A percentile compares a stretch with the other conserved stretches of the same genome.
Evolutionary conservation across 1,284 basidiomycete genomes (phyloP).

Genomic region (Ustilago cynodontis): DNA sequence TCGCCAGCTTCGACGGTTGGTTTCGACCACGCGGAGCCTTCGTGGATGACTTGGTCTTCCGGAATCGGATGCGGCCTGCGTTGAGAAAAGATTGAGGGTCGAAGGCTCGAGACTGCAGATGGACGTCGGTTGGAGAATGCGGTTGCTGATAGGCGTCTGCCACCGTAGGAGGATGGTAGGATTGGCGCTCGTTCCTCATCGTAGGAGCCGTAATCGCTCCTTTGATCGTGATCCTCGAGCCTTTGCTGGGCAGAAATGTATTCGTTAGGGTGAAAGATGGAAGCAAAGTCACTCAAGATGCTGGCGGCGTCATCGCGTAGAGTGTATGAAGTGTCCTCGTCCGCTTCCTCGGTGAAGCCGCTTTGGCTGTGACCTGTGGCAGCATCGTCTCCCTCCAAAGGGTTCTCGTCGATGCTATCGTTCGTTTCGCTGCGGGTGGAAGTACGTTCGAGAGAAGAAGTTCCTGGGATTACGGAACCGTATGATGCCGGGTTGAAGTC

Average conservation of each 20-base stretch:
- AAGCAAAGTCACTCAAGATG: constrained; percentile 47
- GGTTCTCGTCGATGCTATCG: constrained; percentile 28
- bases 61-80: constrained; percentile 26
- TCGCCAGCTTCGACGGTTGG: constrained; percentile 17
- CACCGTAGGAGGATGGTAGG: constrained; percentile 19
- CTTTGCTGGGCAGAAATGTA: constrained; percentile 42
- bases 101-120: constrained; percentile 28
- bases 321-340: constrained; percentile 1
- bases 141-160: constrained; percentile 16
- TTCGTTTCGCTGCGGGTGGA: constrained; percentile 26
- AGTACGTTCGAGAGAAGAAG: constrained; percentile 27
- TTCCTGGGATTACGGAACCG: constrained; percentile 29
- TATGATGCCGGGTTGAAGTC: constrained; percentile 45
- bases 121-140: constrained; percentile 31
- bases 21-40: constrained; percentile 36
- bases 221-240: constrained; percentile 23
- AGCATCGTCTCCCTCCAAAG: not conserved
- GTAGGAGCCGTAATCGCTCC: constrained; percentile 30
- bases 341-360: constrained; percentile 19
- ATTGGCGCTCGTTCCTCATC: constrained; percentile 39
- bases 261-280: constrained; percentile 51
- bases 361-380: constrained; percentile 16
- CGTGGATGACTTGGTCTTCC: constrained; percentile 22
- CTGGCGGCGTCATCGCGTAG: constrained; percentile 26
- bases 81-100: constrained; percentile 18